Evolutionary conservation across 2,329 filamentous ascomycete species (phyloP).

Genomic region (Cytospora piceae): DNA sequence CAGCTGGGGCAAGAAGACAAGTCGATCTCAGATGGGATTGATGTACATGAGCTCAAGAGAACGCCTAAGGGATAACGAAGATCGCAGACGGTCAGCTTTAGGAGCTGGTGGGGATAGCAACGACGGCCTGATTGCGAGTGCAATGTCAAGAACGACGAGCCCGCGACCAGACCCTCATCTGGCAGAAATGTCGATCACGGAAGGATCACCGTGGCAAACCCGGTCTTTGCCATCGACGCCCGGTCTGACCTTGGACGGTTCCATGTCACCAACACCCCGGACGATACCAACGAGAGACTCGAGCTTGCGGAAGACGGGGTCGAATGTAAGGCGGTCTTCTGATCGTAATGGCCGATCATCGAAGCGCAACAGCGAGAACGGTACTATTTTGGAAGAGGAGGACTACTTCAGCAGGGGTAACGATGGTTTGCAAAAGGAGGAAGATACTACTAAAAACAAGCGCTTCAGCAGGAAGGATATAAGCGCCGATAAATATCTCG

Average conservation of each 20-base stretch:
- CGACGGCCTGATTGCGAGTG: constrained; percentile 39
- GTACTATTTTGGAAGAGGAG: constrained; percentile 48
- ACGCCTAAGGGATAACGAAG: constrained; percentile 65
- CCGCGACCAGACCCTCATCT: constrained; percentile 53
- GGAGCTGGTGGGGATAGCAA: constrained; percentile 46
- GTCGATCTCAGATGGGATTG: constrained; percentile 59
- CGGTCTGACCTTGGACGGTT: constrained; percentile 38
- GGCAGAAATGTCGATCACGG: constrained; percentile 58
- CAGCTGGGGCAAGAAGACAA: constrained; percentile 64
- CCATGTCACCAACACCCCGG: constrained; percentile 45
- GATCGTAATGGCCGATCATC: constrained; percentile 52
- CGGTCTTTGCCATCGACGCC: constrained; percentile 33
- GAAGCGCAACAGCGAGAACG: constrained; percentile 51
- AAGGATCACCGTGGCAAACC: constrained; percentile 50
- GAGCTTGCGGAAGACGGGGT: constrained; percentile 63
- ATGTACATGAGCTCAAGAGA: constrained; percentile 78
- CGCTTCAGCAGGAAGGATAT: constrained; percentile 21
- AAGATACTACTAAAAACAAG: not conserved
- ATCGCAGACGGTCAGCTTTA: constrained; percentile 59
- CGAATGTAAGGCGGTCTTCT: constrained; percentile 57
- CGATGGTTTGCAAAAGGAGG: constrained; percentile 10
- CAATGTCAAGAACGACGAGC: constrained; percentile 23
- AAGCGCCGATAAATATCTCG: constrained; percentile 27
- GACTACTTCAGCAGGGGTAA: constrained; percentile 39
- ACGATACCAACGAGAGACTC: constrained; percentile 70